A percentile compares a stretch with the other conserved stretches of the same genome.
Conservation (phyloP, 352 stramenopile species). For the Globisporangium alternatum region DNA sequence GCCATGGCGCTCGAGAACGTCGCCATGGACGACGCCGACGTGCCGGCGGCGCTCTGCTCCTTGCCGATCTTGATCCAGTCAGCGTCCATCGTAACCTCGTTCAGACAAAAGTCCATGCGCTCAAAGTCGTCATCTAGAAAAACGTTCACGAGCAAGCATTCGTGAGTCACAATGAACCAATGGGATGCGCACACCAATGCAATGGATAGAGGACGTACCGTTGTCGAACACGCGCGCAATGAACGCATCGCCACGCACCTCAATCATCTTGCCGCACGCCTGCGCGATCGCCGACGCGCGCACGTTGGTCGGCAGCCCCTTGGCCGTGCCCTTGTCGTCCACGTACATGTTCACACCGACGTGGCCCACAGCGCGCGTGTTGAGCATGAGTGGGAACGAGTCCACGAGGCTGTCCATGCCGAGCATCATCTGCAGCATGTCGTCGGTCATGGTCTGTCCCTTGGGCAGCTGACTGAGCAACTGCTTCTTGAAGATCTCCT, state of each 20-base stretch:
- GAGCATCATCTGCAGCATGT: constrained; percentile 86
- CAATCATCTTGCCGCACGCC: constrained; percentile 76
- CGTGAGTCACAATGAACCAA: background rate
- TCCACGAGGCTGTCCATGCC: constrained; percentile 88
- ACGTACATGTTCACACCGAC: constrained; percentile 89
- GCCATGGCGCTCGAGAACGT: constrained; percentile 24
- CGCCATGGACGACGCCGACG: constrained; percentile 25
- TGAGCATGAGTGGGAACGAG: constrained; percentile 84
- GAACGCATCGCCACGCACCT: constrained; percentile 86
- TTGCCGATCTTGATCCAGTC: constrained; percentile 71
- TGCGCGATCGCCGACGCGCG: constrained; percentile 80
- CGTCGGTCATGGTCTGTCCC: constrained; percentile 53
- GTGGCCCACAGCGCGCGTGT: constrained; percentile 64
- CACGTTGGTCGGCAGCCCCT: constrained; percentile 72
- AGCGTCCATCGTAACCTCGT: constrained; percentile 58
- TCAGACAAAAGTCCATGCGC: constrained; percentile 77
- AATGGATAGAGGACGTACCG: constrained; percentile 29
- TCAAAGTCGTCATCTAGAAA: constrained; percentile 73
- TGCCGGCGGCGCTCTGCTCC: constrained; percentile 34
- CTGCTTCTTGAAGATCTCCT: constrained; percentile 82
- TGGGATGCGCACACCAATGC: background rate
- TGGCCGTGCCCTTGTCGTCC: constrained; percentile 88
- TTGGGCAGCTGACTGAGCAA: constrained; percentile 68
- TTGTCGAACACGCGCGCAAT: constrained; percentile 88
- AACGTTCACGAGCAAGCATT: background rate